These are phyloP conservation scores for Russula dissimulans DNA, from an alignment of 768 basidiomycete genomes.

Conservation along the genomic window DNA sequence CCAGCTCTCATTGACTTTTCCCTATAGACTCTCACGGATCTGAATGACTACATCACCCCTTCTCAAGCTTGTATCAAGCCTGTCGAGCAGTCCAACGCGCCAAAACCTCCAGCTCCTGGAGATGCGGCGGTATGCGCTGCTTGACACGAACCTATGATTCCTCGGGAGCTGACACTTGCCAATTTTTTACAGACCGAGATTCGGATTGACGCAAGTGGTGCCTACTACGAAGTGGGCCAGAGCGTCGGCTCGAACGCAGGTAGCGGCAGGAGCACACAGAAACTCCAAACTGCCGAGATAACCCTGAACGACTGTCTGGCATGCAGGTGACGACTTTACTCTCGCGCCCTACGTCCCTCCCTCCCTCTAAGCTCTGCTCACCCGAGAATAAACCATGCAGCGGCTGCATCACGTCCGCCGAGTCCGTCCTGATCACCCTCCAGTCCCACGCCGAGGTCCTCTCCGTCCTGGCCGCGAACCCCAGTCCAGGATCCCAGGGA, in stretches of 20 bases:
- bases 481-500: conserved; percentile 28
- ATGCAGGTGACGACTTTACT: conserved; percentile 58
- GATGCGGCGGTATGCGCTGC: conserved; percentile 33
- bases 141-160: neutral
- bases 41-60: conserved; percentile 96
- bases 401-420: conserved; percentile 97
- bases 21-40: conserved; percentile 74
- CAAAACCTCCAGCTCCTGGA: conserved; percentile 32
- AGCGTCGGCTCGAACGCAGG: conserved; percentile 15
- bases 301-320: conserved; percentile 96
- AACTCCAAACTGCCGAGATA: conserved; percentile 89
- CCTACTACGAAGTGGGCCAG: conserved; percentile 73
- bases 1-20: neutral
- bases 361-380: neutral
- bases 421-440: conserved; percentile 91
- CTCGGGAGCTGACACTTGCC: neutral
- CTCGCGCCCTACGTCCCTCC: neutral
- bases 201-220: conserved; percentile 71
- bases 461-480: conserved; percentile 57
- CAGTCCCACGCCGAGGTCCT: conserved; percentile 94
- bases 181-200: conserved; percentile 72
- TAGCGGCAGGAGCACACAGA: conserved; percentile 31
- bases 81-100: conserved; percentile 46
- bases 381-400: conserved; percentile 31
- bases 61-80: conserved; percentile 98